These are phyloP conservation scores for Lepidium didymum DNA, from an alignment of 345 rosid genomes.

Conservation along the genomic window DNA sequence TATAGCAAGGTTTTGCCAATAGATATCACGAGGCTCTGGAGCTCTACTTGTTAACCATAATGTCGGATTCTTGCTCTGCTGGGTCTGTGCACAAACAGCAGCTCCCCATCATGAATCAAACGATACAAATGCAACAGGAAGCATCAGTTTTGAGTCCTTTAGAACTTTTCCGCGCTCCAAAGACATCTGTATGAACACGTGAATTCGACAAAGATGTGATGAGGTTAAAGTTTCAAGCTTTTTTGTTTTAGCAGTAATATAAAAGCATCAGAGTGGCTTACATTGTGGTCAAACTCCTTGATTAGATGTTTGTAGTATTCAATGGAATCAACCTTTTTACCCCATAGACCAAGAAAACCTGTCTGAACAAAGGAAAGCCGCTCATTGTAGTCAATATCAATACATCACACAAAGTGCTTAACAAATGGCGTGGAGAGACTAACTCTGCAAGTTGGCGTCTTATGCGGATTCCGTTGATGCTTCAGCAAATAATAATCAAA, in stretches of 20 bases:
- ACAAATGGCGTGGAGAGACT: background rate
- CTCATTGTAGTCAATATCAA: slow-evolving; percentile 3
- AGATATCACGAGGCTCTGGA: slow-evolving; percentile 94
- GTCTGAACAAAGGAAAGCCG: slow-evolving; percentile 40
- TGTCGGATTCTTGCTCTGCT: slow-evolving; percentile 89
- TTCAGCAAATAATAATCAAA: slow-evolving; percentile 77
- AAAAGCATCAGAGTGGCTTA: slow-evolving; percentile 29
- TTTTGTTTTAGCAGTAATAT: background rate
- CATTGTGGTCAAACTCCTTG: slow-evolving; percentile 48
- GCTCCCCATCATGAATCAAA: slow-evolving; percentile 97
- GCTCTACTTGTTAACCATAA: slow-evolving; percentile 92
- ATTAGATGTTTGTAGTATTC: slow-evolving; percentile 69
- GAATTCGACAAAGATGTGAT: background rate
- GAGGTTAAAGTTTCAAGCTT: background rate
- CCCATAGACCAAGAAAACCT: slow-evolving; percentile 87
- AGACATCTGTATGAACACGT: slow-evolving; percentile 47
- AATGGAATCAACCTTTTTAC: slow-evolving; percentile 68
- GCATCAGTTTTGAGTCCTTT: slow-evolving; percentile 56
- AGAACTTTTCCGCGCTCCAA: slow-evolving; percentile 65
- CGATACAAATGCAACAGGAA: slow-evolving; percentile 86
- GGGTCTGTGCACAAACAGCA: slow-evolving; percentile 97
- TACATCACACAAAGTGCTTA: background rate
- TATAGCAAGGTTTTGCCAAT: slow-evolving; percentile 89
- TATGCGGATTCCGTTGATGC: slow-evolving; percentile 71
- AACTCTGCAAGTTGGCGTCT: slow-evolving; percentile 75